Conservation (phyloP, 2,329 filamentous ascomycete species). For the Aspergillus transmontanensis region DNA sequence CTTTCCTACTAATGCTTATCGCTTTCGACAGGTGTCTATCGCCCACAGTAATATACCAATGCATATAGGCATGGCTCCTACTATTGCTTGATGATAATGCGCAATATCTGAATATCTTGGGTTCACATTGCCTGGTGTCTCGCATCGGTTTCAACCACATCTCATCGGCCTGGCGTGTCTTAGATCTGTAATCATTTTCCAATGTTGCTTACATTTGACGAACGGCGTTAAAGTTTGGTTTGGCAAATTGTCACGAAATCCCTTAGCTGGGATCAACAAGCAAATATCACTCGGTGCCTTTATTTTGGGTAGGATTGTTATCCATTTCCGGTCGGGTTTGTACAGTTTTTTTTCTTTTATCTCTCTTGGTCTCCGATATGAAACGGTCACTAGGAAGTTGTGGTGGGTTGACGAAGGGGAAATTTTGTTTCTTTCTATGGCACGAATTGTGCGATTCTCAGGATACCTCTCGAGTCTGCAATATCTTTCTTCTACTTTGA, state of each 20-base stretch:
- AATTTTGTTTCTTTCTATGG: background rate
- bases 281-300: background rate
- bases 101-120: background rate
- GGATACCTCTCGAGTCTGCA: slow-evolving; percentile 2
- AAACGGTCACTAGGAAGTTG: background rate
- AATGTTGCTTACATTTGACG: slow-evolving; percentile 23
- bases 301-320: slow-evolving; percentile 4
- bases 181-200: slow-evolving; percentile 17
- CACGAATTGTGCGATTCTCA: background rate
- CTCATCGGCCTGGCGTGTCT: slow-evolving; percentile 7
- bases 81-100: background rate
- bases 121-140: background rate
- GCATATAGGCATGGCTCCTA: background rate
- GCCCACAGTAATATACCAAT: background rate
- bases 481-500: background rate
- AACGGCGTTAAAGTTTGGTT: slow-evolving; percentile 21
- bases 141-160: background rate
- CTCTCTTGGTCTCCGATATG: background rate
- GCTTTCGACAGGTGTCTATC: slow-evolving; percentile 12
- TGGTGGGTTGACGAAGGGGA: background rate
- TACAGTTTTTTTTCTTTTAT: background rate
- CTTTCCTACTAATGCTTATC: slow-evolving; percentile 6
- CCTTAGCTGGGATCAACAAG: background rate
- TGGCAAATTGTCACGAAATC: slow-evolving; percentile 6
- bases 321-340: slow-evolving; percentile 3